Evolutionary conservation across 805 yeast genomes (phyloP).

Genomic region (Candida yuanshanica): DNA sequence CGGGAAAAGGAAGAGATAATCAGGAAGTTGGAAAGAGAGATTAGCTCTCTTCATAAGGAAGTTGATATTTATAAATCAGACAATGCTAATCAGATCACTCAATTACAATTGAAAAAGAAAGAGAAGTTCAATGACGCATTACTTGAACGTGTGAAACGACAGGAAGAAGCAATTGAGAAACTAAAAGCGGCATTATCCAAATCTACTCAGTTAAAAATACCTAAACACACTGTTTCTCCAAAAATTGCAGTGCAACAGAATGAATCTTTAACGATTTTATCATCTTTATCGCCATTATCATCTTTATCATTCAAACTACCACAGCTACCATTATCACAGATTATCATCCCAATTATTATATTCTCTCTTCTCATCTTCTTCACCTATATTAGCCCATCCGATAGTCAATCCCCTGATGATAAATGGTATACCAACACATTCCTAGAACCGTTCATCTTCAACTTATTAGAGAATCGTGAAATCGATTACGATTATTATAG

Average conservation of each 20-base stretch:
- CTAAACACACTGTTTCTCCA: not conserved
- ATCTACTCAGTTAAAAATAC: slow-evolving; percentile 6
- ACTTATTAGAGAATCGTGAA: slow-evolving; percentile 11
- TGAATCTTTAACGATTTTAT: not conserved
- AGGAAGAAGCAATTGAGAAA: slow-evolving; percentile 11
- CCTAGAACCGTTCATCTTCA: slow-evolving; percentile 13
- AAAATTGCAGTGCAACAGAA: not conserved
- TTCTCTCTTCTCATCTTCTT: not conserved
- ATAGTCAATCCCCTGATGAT: not conserved
- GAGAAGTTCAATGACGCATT: slow-evolving; percentile 13
- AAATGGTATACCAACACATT: slow-evolving; percentile 16
- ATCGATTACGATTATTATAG: slow-evolving; percentile 22
- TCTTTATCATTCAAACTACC: not conserved
- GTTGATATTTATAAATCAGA: slow-evolving; percentile 9
- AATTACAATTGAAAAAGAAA: slow-evolving; percentile 3
- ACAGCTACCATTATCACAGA: not conserved
- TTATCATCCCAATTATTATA: not conserved
- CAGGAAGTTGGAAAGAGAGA: slow-evolving; percentile 6
- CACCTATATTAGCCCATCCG: not conserved
- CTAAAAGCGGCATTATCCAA: slow-evolving; percentile 11
- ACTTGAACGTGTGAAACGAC: slow-evolving; percentile 14
- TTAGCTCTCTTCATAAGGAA: slow-evolving; percentile 5
- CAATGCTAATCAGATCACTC: slow-evolving; percentile 2
- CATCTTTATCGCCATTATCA: not conserved
- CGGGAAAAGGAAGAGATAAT: slow-evolving; percentile 6